phyloP scores from a whole-genome alignment of 2,329 filamentous ascomycete species.

The Fusarium sp. region DNA sequence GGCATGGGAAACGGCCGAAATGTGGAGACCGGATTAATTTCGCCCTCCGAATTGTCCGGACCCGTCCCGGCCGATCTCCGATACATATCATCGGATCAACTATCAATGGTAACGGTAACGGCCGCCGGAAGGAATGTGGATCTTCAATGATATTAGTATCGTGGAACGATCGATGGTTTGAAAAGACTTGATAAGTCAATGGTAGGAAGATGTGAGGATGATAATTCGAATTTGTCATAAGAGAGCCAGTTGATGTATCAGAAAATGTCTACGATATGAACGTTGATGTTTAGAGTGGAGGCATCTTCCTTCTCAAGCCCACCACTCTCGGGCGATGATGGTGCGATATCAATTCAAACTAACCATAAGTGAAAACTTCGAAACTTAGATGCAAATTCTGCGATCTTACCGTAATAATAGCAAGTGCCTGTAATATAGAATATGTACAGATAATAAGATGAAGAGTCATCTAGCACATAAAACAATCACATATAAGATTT shows the following conservation, averaged over 20 bases:
- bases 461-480: background rate
- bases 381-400: background rate
- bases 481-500: background rate
- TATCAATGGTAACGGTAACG: background rate
- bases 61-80: background rate
- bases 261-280: too few relatives aligned
- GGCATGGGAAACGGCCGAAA: background rate
- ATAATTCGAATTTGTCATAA: background rate
- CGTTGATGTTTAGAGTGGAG: background rate
- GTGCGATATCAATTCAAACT: background rate
- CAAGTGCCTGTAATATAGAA: background rate
- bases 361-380: background rate
- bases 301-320: background rate
- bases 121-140: background rate
- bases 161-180: background rate
- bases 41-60: conserved; percentile 16
- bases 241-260: background rate
- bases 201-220: background rate
- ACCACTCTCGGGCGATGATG: background rate
- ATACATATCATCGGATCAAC: conserved; percentile 1
- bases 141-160: background rate
- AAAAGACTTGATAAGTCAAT: background rate
- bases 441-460: background rate
- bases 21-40: conserved; percentile 22
- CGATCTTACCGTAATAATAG: background rate